Percentiles rank a stretch among this genome's conserved stretches.
Conservation (phyloP, 371 early-diverging fungal genomes). For the Dichotomocladium elegans region DNA sequence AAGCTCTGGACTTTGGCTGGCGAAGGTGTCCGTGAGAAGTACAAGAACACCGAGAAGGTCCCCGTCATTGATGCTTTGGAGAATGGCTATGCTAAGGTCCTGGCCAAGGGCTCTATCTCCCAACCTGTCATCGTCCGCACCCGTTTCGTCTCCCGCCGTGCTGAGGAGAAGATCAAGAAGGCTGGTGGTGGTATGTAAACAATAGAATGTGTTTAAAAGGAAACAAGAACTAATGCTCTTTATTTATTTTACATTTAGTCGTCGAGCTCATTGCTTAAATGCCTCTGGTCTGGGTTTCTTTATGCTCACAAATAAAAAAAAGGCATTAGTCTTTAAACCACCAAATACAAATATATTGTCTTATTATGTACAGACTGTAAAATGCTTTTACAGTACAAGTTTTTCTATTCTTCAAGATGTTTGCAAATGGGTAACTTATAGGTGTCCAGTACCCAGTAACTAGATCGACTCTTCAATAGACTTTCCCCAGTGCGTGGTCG, state of each 20-base stretch:
- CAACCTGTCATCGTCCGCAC: slow-evolving; percentile 98
- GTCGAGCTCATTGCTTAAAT: slow-evolving; percentile 52
- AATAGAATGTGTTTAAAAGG: background rate
- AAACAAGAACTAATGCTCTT: background rate
- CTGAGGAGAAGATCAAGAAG: slow-evolving; percentile 98
- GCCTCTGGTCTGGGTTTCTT: slow-evolving; percentile 1
- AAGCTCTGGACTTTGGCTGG: slow-evolving; percentile 94
- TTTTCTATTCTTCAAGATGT: slow-evolving; percentile 18
- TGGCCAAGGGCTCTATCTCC: slow-evolving; percentile 94
- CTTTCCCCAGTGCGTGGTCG: slow-evolving; percentile 73
- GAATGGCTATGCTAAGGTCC: slow-evolving; percentile 96
- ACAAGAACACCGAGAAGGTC: slow-evolving; percentile 86
- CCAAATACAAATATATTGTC: background rate
- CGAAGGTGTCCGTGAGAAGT: slow-evolving; percentile 85
- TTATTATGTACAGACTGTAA: slow-evolving; percentile 3
- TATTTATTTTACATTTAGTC: slow-evolving; percentile 18
- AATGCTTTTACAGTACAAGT: too few species aligned
- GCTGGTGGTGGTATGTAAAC: slow-evolving; percentile 84
- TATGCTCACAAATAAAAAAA: background rate
- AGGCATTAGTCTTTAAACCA: background rate
- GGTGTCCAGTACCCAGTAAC: slow-evolving; percentile 75
- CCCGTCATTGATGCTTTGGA: slow-evolving; percentile 92
- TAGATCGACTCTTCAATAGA: slow-evolving; percentile 65
- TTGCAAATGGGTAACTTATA: slow-evolving; percentile 78
- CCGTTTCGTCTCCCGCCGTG: slow-evolving; percentile 90